These are phyloP conservation scores for Simplicillium sp. DNA, from an alignment of 2,329 filamentous ascomycete genomes.

Conservation along the genomic window DNA sequence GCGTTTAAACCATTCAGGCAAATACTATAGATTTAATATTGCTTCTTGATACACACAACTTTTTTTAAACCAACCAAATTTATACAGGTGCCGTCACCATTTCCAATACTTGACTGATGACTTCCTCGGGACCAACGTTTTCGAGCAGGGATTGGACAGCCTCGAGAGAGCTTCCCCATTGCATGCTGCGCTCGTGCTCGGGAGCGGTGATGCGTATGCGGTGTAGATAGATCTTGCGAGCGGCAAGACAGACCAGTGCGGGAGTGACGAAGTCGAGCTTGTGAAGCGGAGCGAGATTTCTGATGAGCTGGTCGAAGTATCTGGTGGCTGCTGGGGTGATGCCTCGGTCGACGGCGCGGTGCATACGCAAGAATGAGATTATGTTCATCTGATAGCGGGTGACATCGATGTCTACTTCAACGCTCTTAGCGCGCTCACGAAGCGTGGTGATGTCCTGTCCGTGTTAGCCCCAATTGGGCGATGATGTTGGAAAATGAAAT, in stretches of 20 bases:
- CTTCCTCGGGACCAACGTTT: constrained; percentile 48
- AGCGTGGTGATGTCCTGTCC: constrained; percentile 48
- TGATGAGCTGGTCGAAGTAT: constrained; percentile 61
- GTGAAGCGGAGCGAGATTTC: constrained; percentile 73
- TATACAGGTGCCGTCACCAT: constrained; percentile 43
- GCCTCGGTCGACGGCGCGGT: constrained; percentile 72
- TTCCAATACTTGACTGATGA: constrained; percentile 55
- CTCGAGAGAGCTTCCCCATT: constrained; percentile 76
- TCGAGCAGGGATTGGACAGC: constrained; percentile 61
- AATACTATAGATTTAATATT: constrained; percentile 1
- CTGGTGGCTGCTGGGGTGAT: constrained; percentile 70
- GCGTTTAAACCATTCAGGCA: neutral
- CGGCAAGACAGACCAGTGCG: constrained; percentile 71
- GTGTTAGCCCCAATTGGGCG: neutral
- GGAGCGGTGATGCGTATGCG: constrained; percentile 62
- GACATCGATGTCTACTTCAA: constrained; percentile 66
- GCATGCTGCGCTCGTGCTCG: constrained; percentile 73
- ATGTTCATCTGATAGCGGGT: constrained; percentile 81
- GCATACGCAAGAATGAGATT: constrained; percentile 75
- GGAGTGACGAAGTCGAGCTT: constrained; percentile 73
- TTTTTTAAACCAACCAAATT: neutral
- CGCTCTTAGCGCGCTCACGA: constrained; percentile 44
- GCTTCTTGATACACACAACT: neutral
- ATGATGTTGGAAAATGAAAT: neutral
- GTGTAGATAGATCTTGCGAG: constrained; percentile 81